Conservation (phyloP, 1,139 yeast genomes). For the Kazachstania sp. region DNA sequence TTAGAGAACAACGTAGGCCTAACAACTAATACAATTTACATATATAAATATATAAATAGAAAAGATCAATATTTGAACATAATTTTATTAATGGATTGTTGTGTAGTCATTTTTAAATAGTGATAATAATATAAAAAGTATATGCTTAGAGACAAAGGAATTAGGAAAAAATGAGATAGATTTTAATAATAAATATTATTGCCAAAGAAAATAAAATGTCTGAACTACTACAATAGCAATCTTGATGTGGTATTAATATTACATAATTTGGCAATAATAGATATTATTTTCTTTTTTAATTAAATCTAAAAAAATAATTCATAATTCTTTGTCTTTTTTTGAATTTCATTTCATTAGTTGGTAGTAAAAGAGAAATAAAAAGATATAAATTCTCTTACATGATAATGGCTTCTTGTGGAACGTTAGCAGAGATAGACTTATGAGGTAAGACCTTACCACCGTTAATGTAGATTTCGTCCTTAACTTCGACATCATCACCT, state of each 20-base stretch:
- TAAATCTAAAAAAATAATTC: not conserved
- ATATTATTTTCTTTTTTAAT: not conserved
- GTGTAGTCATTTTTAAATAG: not conserved
- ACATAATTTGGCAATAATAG: not conserved
- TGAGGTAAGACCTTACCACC: slow-evolving; percentile 99
- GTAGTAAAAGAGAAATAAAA: not conserved
- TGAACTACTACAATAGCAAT: too few relatives aligned
- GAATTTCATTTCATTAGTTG: not conserved
- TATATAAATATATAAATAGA: not conserved
- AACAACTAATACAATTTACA: too few relatives aligned
- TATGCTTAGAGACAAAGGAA: not conserved
- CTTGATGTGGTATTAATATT: not conserved
- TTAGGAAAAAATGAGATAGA: not conserved
- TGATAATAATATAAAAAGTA: slow-evolving; percentile 1
- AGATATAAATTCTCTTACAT: slow-evolving; percentile 45
- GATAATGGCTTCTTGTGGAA: slow-evolving; percentile 95
- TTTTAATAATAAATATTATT: not conserved
- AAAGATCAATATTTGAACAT: not conserved
- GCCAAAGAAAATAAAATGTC: too few relatives aligned
- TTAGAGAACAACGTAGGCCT: too few relatives aligned
- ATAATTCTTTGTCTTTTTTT: not conserved
- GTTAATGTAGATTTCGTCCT: slow-evolving; percentile 96
- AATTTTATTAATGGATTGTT: not conserved
- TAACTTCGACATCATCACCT: slow-evolving; percentile 98
- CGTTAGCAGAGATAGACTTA: slow-evolving; percentile 92